Evolutionary conservation across 1,284 basidiomycete species (phyloP).

Genomic region (Pseudozyma thailandica): DNA sequence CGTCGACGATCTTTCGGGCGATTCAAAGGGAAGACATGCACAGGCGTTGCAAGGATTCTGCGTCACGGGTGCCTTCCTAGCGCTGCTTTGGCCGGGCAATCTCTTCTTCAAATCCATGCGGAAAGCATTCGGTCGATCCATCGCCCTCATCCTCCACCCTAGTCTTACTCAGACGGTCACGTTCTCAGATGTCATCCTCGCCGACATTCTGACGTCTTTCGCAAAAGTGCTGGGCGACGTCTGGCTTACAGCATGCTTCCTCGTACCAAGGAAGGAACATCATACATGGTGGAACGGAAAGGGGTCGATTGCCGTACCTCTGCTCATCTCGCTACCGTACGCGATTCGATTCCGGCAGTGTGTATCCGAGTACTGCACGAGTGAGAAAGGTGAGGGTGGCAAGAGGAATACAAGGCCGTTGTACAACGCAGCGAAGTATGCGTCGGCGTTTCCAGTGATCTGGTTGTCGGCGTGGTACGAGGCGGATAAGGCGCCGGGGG

Average conservation of each 20-base stretch:
- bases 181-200: constrained; percentile 92
- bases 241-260: constrained; percentile 84
- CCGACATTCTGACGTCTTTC: constrained; percentile 94
- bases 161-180: constrained; percentile 75
- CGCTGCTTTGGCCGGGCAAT: constrained; percentile 58
- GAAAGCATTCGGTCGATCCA: constrained; percentile 43
- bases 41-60: constrained; percentile 60
- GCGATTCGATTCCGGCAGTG: constrained; percentile 92
- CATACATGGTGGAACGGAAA: constrained; percentile 62
- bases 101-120: constrained; percentile 47
- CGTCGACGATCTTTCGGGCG: constrained; percentile 48
- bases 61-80: constrained; percentile 37
- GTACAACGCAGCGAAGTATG: constrained; percentile 96
- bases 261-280: constrained; percentile 72
- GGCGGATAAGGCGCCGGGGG: constrained; percentile 24
- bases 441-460: constrained; percentile 96
- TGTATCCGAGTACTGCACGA: constrained; percentile 78
- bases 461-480: constrained; percentile 70
- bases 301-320: constrained; percentile 74
- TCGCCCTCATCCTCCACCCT: constrained; percentile 80
- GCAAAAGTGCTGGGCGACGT: constrained; percentile 96
- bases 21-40: constrained; percentile 55
- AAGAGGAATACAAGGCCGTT: constrained; percentile 72
- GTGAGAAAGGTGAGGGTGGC: constrained; percentile 52
- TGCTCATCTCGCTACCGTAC: constrained; percentile 90